Percentiles rank a stretch among this genome's conserved stretches.
These are phyloP conservation scores for Macaranga tanarius DNA, from an alignment of 441 rosid genomes.

Conservation along the genomic window DNA sequence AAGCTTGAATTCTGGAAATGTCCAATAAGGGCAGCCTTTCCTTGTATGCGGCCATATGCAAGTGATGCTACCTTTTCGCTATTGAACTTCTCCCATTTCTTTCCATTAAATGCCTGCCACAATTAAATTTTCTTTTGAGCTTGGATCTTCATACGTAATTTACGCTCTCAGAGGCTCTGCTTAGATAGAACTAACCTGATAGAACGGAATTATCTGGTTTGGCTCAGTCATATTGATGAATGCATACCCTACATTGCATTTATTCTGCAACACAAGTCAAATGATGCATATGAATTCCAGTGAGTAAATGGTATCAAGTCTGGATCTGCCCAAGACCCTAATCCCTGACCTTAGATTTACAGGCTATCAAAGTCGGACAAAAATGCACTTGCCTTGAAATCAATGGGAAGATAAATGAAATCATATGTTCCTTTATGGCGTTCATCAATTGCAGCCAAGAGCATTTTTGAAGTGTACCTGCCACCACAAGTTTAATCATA, in stretches of 20 bases:
- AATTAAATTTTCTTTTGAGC: conserved; percentile 21
- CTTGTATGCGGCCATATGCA: conserved; percentile 79
- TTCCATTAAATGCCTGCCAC: conserved; percentile 61
- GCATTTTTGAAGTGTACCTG: conserved; percentile 78
- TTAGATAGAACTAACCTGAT: conserved; percentile 45
- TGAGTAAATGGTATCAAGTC: background rate
- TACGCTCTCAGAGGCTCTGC: background rate
- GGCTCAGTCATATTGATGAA: conserved; percentile 75
- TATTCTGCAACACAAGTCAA: conserved; percentile 52
- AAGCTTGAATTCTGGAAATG: conserved; percentile 84
- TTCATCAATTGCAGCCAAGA: conserved; percentile 70
- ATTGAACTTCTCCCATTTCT: conserved; percentile 84
- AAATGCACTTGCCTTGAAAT: conserved; percentile 56
- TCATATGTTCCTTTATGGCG: conserved; percentile 60
- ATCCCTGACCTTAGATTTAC: conserved; percentile 4
- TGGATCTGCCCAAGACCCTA: background rate
- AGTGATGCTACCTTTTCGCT: conserved; percentile 73
- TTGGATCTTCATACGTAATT: background rate
- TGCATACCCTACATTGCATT: conserved; percentile 81
- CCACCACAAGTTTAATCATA: conserved; percentile 19
- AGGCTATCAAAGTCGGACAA: conserved; percentile 7
- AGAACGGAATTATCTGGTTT: conserved; percentile 54
- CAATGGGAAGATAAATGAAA: conserved; percentile 71
- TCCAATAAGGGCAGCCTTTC: conserved; percentile 63
- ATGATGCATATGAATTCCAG: background rate